Evolutionary conservation across 495 filamentous ascomycete species (phyloP).

Genomic region (Aspergillus kassunensis): DNA sequence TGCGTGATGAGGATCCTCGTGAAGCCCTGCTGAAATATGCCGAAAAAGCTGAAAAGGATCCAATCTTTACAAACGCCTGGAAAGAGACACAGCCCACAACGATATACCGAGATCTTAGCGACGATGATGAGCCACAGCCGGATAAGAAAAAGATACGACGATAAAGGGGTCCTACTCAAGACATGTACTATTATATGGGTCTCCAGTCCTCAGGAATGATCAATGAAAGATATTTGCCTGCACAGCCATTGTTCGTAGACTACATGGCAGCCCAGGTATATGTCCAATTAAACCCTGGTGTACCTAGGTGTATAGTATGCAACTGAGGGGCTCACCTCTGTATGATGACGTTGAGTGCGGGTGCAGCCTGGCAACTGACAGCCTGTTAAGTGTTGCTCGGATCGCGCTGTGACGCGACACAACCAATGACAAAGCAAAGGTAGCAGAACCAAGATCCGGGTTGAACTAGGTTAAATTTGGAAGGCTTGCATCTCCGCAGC

Average conservation of each 20-base stretch:
- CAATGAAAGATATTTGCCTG: no score
- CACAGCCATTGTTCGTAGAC: no score
- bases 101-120: slow-evolving; percentile 88
- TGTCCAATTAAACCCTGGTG: no score
- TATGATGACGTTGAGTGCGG: not conserved
- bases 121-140: slow-evolving; percentile 71
- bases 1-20: slow-evolving; percentile 95
- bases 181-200: no score
- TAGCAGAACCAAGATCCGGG: not conserved
- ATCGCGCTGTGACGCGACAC: not conserved
- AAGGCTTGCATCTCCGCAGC: not conserved
- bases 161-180: not conserved
- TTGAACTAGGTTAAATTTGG: not conserved
- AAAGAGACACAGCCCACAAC: slow-evolving; percentile 88
- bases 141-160: slow-evolving; percentile 59
- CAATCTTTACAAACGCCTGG: slow-evolving; percentile 91
- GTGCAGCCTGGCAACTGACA: not conserved
- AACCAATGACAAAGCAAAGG: not conserved
- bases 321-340: not conserved
- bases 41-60: slow-evolving; percentile 88
- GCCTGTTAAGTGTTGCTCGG: not conserved
- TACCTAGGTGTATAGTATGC: no score
- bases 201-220: no score
- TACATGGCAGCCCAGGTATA: no score
- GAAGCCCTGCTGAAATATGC: slow-evolving; percentile 95